A percentile compares a stretch with the other conserved stretches of the same genome.
These are phyloP conservation scores for Podospora australis DNA, from an alignment of 495 filamentous ascomycete species.

Conservation along the genomic window DNA sequence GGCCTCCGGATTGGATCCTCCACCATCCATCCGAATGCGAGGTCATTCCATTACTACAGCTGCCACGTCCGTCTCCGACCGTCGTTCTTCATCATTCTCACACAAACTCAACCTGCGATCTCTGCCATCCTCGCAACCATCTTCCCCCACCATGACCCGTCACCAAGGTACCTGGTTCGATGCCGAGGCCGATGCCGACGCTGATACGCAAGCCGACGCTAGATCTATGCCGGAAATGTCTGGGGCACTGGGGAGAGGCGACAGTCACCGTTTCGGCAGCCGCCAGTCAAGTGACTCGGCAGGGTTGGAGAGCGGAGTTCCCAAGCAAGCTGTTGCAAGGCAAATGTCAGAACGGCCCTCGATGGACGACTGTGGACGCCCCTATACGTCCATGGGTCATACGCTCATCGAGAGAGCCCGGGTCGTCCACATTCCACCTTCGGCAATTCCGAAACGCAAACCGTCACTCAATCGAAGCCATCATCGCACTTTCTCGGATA, in stretches of 20 bases:
- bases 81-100: constrained; percentile 23
- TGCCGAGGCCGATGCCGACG: constrained; percentile 17
- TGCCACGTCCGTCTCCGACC: constrained; percentile 29
- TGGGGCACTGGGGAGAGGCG: too few species aligned
- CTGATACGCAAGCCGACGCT: background rate
- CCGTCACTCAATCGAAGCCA: constrained; percentile 10
- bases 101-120: constrained; percentile 14
- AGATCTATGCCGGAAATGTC: too few species aligned
- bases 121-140: constrained; percentile 6
- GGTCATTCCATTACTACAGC: constrained; percentile 31
- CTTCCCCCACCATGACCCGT: constrained; percentile 4
- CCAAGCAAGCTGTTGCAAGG: too few species aligned
- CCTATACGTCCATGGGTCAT: constrained; percentile 11
- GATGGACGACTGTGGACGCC: constrained; percentile 6
- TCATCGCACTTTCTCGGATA: background rate
- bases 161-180: constrained; percentile 30
- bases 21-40: constrained; percentile 20
- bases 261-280: background rate
- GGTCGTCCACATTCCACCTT: constrained; percentile 22
- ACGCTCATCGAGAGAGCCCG: constrained; percentile 12
- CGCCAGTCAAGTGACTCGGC: background rate
- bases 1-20: constrained; percentile 22
- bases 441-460: constrained; percentile 10
- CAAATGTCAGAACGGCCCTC: background rate
- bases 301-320: too few species aligned